A percentile compares a stretch with the other conserved stretches of the same genome.
Conservation (phyloP, 192 early-diverging fungal species). For the Backusella liffmaniae region DNA sequence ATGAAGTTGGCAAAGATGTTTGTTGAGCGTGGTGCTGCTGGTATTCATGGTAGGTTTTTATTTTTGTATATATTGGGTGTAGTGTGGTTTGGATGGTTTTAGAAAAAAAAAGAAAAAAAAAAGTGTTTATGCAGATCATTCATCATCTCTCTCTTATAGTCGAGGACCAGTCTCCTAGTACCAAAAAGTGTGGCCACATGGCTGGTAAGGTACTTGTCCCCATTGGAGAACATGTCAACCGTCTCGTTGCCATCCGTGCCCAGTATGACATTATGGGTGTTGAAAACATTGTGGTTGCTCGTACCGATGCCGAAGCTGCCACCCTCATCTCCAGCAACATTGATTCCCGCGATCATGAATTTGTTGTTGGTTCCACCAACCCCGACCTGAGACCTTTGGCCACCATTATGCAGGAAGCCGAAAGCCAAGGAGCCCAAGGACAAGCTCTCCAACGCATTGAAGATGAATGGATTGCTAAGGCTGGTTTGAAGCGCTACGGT, state of each 20-base stretch:
- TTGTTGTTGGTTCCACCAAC: constrained; percentile 94
- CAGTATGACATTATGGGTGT: constrained; percentile 99
- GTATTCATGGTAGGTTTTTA: constrained; percentile 66
- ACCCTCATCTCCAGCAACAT: constrained; percentile 96
- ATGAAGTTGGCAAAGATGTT: constrained; percentile 98
- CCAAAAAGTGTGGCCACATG: constrained; percentile 99
- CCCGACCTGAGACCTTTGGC: constrained; percentile 65
- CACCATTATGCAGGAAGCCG: constrained; percentile 78
- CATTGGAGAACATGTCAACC: constrained; percentile 96
- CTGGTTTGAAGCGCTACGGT: constrained; percentile 79
- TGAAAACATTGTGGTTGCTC: constrained; percentile 90
- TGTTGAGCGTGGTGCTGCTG: constrained; percentile 94
- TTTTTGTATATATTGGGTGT: not conserved
- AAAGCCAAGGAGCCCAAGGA: constrained; percentile 68
- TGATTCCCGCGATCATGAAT: constrained; percentile 92
- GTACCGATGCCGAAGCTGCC: constrained; percentile 97
- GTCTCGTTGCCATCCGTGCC: constrained; percentile 89
- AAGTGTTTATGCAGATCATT: not conserved
- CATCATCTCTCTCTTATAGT: constrained; percentile 30
- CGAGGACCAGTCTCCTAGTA: constrained; percentile 92
- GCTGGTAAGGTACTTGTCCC: constrained; percentile 99
- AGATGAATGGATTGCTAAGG: constrained; percentile 78
- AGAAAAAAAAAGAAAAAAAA: not conserved
- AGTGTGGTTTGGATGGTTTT: not conserved
- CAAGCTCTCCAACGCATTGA: constrained; percentile 80